Conservation (phyloP, 805 yeast genomes). For the Metschnikowia gelsemii region DNA sequence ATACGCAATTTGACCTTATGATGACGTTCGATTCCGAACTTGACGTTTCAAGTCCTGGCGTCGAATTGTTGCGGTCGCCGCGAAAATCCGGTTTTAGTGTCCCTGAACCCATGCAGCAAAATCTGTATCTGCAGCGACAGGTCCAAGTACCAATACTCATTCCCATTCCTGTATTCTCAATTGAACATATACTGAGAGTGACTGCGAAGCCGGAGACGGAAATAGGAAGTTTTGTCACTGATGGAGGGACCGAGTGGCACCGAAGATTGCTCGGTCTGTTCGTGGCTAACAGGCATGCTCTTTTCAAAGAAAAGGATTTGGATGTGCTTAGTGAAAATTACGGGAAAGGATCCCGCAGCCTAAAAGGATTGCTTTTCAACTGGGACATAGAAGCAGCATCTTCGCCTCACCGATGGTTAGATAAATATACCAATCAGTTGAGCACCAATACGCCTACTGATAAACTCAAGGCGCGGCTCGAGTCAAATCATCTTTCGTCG, state of each 20-base stretch:
- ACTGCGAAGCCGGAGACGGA: constrained; percentile 24
- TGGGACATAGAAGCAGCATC: constrained; percentile 23
- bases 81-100: constrained; percentile 5
- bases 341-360: constrained; percentile 12
- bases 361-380: constrained; percentile 29
- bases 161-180: constrained; percentile 35
- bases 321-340: constrained; percentile 27
- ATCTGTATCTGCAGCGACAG: too few relatives aligned
- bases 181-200: constrained; percentile 30
- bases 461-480: constrained; percentile 19
- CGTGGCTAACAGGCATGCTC: constrained; percentile 29
- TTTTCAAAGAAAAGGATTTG: constrained; percentile 19
- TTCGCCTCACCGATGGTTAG: constrained; percentile 20
- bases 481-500: constrained; percentile 11
- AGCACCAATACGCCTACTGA: constrained; percentile 24
- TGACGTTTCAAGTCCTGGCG: constrained; percentile 35
- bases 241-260: constrained; percentile 34
- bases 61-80: constrained; percentile 32
- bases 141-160: constrained; percentile 35
- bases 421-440: constrained; percentile 23
- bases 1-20: constrained; percentile 27
- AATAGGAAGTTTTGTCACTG: constrained; percentile 19
- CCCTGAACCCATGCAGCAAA: neutral
- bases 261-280: constrained; percentile 29
- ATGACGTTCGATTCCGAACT: constrained; percentile 38